A percentile compares a stretch with the other conserved stretches of the same genome.
Conservation (phyloP, 2,329 filamentous ascomycete genomes). For the Calonectria crousiana region DNA sequence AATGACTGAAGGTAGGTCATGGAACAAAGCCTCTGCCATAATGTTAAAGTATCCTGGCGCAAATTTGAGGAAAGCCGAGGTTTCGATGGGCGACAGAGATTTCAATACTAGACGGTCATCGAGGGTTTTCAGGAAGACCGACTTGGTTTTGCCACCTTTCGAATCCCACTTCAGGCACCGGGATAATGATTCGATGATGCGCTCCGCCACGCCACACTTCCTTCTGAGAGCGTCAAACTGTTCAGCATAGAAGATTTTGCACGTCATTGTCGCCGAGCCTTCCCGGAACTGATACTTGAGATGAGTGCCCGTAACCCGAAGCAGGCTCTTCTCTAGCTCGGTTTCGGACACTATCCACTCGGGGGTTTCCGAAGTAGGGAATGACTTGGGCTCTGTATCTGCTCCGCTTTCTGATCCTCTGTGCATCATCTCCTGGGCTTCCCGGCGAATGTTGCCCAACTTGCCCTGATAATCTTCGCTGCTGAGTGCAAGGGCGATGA, state of each 20-base stretch:
- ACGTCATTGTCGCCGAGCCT: conserved; percentile 93
- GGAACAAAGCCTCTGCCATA: conserved; percentile 96
- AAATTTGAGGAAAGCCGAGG: conserved; percentile 93
- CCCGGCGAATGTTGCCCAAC: conserved; percentile 73
- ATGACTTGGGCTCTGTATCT: conserved; percentile 45
- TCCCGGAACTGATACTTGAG: conserved; percentile 96
- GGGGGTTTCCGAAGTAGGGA: conserved; percentile 50
- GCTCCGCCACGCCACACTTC: conserved; percentile 92
- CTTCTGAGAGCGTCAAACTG: conserved; percentile 95
- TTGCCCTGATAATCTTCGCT: conserved; percentile 90
- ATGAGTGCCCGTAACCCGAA: conserved; percentile 89
- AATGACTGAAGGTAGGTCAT: conserved; percentile 94
- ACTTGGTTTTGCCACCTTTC: conserved; percentile 97
- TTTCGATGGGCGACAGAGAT: conserved; percentile 90
- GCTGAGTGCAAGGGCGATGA: conserved; percentile 92
- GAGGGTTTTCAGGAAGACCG: conserved; percentile 94
- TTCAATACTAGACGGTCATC: conserved; percentile 96
- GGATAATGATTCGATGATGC: conserved; percentile 94
- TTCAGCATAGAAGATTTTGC: conserved; percentile 98
- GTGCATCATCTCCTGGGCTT: conserved; percentile 58
- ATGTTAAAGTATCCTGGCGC: conserved; percentile 97
- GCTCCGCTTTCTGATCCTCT: conserved; percentile 49
- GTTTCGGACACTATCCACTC: conserved; percentile 68
- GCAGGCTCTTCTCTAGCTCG: conserved; percentile 86
- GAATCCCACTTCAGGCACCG: conserved; percentile 98